Evolutionary conservation across 257 asterid species (phyloP).

Genomic region (Fraxinus excelsior): DNA sequence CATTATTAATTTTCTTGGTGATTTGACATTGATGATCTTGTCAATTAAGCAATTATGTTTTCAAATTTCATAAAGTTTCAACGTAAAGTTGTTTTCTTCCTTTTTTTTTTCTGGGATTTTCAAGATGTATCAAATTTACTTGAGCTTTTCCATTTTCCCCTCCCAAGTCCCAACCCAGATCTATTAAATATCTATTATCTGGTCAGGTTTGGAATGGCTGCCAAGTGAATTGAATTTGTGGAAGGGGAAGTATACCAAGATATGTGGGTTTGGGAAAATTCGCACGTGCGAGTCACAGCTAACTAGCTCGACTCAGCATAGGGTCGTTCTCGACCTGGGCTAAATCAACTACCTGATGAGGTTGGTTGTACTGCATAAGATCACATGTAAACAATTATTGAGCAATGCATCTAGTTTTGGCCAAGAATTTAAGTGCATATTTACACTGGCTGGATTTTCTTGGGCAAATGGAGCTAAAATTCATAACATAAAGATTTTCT

Average conservation of each 20-base stretch:
- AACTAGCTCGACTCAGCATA: not conserved
- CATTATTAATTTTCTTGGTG: too few relatives aligned
- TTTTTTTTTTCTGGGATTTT: too few relatives aligned
- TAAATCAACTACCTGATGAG: not conserved
- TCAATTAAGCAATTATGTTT: too few relatives aligned
- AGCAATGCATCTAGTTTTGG: not conserved
- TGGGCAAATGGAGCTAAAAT: not conserved
- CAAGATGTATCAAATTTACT: too few relatives aligned
- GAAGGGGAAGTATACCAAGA: not conserved
- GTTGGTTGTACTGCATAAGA: not conserved
- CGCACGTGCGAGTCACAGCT: not conserved
- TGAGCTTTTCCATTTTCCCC: too few relatives aligned
- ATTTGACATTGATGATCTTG: too few relatives aligned
- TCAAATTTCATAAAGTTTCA: too few relatives aligned
- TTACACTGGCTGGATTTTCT: not conserved
- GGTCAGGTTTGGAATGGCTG: not conserved
- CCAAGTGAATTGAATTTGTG: not conserved
- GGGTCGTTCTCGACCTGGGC: too few relatives aligned
- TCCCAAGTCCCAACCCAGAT: too few relatives aligned
- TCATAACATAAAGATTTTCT: not conserved
- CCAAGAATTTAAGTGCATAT: not conserved
- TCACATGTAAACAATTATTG: not conserved
- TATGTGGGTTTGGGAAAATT: not conserved
- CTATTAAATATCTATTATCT: too few relatives aligned
- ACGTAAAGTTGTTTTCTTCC: too few relatives aligned